Evolutionary conservation across 2,329 filamentous ascomycete species (phyloP), one percentile per base, ranked within the genome.

Genomic region (Dryadomyces quercus-mongolicae): DNA sequence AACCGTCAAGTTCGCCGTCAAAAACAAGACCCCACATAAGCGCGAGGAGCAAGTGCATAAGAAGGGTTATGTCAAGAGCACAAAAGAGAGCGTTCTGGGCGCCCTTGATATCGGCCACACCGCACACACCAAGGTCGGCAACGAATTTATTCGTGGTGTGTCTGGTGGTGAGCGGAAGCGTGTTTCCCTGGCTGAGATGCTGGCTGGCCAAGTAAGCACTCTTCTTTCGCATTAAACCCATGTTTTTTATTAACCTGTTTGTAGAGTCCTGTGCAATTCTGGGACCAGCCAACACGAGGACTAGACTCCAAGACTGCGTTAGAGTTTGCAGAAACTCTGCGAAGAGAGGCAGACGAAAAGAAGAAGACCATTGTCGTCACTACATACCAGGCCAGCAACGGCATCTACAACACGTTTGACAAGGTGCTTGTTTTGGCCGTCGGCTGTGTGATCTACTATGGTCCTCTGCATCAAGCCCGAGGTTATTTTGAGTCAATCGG

Each of bases 131-230:
- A 80, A 80, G 58, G 81, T 88, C 34, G 85, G 85, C 1, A 81
- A 86, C 57, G 82, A 84, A 57, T 77, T 81, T 36, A 73, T 86
- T 10, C 76, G 83, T 15, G 70, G 70, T 9, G 75, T 85, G 2
- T 52, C 49, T 1, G 56, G 56, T 5, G 56, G 56, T 25, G 56
- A 85, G 63, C 73, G 81, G 56, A 88, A 90, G 68, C 81, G 86
- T 64, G 86, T 90, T 4, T 84, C 80, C 48, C 87, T 89, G 58
- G 84, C 83, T 3, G 85, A 89, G 66, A 84, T 84, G 8, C 78
- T 86, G 56, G 75, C 77, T 7, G 72, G 72, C 0, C 47, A 52
- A 31, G 52, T 53, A 44, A 3, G 49, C 15, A 7, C 12, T 25
- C n/a, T 8, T 25, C 10, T 21, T 3, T 46, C n/a, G n/a, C n/a